phyloP scores from a whole-genome alignment of 768 basidiomycete species.

The Kwoniella sp. region DNA sequence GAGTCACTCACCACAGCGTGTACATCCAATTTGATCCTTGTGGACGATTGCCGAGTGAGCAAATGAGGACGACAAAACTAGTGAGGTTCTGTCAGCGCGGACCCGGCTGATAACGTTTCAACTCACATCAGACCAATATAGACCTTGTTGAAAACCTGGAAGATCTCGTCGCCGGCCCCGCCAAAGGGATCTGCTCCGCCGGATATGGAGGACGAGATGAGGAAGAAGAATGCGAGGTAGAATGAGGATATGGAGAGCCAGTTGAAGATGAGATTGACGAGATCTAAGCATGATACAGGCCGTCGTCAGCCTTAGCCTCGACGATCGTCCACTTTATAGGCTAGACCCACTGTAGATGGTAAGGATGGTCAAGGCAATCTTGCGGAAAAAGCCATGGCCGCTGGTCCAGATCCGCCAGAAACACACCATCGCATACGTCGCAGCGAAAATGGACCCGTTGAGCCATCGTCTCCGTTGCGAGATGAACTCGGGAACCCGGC shows the following conservation, averaged over 20 bases:
- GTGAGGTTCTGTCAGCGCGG: too few species aligned
- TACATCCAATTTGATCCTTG: slow-evolving; percentile 82
- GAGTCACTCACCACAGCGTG: slow-evolving; percentile 54
- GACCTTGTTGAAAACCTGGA: slow-evolving; percentile 70
- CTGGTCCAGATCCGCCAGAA: slow-evolving; percentile 46
- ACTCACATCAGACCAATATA: slow-evolving; percentile 83
- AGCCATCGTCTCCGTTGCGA: slow-evolving; percentile 49
- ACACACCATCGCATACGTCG: slow-evolving; percentile 40
- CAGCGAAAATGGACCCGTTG: slow-evolving; percentile 49
- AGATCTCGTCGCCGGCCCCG: slow-evolving; percentile 67
- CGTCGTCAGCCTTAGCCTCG: neutral
- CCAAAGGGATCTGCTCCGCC: slow-evolving; percentile 65
- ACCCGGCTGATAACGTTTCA: slow-evolving; percentile 28
- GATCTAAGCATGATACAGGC: slow-evolving; percentile 14
- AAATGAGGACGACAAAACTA: slow-evolving; percentile 38
- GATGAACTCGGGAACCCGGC: slow-evolving; percentile 42
- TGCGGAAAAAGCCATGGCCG: slow-evolving; percentile 47
- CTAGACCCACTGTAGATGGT: slow-evolving; percentile 41
- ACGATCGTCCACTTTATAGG: neutral
- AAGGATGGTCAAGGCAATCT: slow-evolving; percentile 35
- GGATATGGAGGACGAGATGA: slow-evolving; percentile 74
- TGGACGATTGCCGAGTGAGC: slow-evolving; percentile 83
- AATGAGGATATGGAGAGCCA: slow-evolving; percentile 43
- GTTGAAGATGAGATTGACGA: slow-evolving; percentile 45
- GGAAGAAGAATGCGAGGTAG: slow-evolving; percentile 61